A percentile compares a stretch with the other conserved stretches of the same genome.
Conservation (phyloP, 1,139 yeast genomes). For the Spathaspora jeffriesii region DNA sequence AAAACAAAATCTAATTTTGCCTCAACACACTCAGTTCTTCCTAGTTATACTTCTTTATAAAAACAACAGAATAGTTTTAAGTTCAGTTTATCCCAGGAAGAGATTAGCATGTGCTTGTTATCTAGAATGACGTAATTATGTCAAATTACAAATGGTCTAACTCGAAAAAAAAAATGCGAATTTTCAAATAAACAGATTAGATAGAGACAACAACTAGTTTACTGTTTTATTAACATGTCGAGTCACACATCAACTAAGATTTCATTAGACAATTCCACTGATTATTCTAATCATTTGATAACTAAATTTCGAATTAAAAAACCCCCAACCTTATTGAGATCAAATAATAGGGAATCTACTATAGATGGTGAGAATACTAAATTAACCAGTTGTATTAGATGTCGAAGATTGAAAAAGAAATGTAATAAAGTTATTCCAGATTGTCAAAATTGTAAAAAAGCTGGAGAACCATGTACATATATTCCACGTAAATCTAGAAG, state of each 20-base stretch:
- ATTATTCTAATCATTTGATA: constrained; percentile 1
- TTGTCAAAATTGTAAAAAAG: constrained; percentile 44
- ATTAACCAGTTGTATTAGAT: constrained; percentile 15
- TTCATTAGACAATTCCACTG: background rate
- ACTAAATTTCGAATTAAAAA: constrained; percentile 5
- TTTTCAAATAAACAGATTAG: background rate
- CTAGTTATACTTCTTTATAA: background rate
- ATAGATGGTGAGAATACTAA: constrained; percentile 5
- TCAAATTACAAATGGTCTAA: background rate
- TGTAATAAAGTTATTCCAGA: constrained; percentile 46
- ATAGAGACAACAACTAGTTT: background rate
- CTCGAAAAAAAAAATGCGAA: background rate
- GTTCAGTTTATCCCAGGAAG: background rate
- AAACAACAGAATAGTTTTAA: background rate
- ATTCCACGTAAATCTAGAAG: constrained; percentile 36
- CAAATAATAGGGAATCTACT: background rate
- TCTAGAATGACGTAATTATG: constrained; percentile 1
- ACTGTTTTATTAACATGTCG: background rate
- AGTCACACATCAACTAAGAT: background rate
- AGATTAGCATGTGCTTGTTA: background rate
- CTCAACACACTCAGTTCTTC: background rate
- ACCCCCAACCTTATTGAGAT: background rate
- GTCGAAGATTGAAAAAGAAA: constrained; percentile 45
- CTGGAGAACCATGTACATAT: constrained; percentile 40
- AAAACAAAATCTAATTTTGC: background rate